phyloP scores from a whole-genome alignment of 2,329 filamentous ascomycete genomes.

The Proliferodiscus dingleyae region DNA sequence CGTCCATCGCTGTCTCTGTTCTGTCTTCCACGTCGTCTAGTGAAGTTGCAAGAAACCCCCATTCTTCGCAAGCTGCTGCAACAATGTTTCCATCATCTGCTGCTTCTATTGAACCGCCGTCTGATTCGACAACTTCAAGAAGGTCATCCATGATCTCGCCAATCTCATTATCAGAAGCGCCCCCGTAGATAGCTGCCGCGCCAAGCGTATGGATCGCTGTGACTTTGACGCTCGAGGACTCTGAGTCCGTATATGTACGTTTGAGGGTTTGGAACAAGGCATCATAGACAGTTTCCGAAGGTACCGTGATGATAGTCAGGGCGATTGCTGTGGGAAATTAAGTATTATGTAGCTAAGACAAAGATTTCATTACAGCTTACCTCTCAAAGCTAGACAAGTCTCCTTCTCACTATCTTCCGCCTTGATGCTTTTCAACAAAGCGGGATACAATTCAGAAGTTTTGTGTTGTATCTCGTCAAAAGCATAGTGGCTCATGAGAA shows the following conservation, averaged over 20 bases:
- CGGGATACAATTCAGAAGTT: constrained; percentile 51
- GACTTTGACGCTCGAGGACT: constrained; percentile 53
- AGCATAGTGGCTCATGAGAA: constrained; percentile 58
- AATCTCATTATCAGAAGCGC: constrained; percentile 56
- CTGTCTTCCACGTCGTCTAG: constrained; percentile 61
- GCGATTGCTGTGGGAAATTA: constrained; percentile 44
- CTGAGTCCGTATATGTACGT: constrained; percentile 53
- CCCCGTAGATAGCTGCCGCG: constrained; percentile 59
- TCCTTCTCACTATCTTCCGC: constrained; percentile 58
- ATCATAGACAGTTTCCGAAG: constrained; percentile 57
- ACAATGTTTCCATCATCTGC: constrained; percentile 57
- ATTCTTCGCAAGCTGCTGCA: constrained; percentile 61
- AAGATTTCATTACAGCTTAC: constrained; percentile 28
- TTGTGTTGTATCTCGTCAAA: constrained; percentile 52
- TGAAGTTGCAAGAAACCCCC: constrained; percentile 63
- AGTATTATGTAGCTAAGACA: background rate
- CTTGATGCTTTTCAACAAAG: constrained; percentile 60
- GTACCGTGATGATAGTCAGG: constrained; percentile 57
- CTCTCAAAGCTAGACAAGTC: constrained; percentile 56
- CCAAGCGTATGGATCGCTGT: constrained; percentile 62
- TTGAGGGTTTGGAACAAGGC: constrained; percentile 51
- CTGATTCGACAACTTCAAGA: constrained; percentile 63
- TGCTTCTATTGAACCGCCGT: constrained; percentile 59
- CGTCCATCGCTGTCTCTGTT: constrained; percentile 60
- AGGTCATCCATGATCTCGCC: constrained; percentile 61